A percentile compares a stretch with the other conserved stretches of the same genome.
Conservation (phyloP, 495 filamentous ascomycete genomes). For the Astrocystis sublimbata region DNA sequence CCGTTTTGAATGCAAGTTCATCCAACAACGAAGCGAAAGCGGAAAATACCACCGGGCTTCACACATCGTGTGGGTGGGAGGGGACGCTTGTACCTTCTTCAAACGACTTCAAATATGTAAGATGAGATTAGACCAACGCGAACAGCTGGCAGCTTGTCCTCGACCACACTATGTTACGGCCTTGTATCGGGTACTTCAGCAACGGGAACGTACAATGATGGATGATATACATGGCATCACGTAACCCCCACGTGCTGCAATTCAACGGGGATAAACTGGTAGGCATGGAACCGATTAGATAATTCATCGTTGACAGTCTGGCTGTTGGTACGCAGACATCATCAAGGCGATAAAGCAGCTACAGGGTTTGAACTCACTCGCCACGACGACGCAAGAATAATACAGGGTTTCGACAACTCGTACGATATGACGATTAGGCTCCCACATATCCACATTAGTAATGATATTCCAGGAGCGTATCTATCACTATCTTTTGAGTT, state of each 20-base stretch:
- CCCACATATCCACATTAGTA: constrained; percentile 11
- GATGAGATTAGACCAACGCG: constrained; percentile 10
- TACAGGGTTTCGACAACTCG: neutral
- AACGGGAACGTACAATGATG: neutral
- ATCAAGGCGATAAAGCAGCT: neutral
- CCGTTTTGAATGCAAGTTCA: neutral
- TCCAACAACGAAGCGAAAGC: neutral
- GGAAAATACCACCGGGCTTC: neutral
- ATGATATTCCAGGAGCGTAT: neutral
- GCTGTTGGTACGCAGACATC: neutral
- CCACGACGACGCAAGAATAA: neutral
- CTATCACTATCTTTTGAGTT: neutral
- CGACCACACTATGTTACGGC: constrained; percentile 1
- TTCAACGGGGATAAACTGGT: neutral
- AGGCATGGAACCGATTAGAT: neutral
- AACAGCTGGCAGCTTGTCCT: neutral
- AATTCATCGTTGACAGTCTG: neutral
- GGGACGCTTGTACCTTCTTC: constrained; percentile 14
- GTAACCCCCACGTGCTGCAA: constrained; percentile 5
- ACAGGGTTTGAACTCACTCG: neutral
- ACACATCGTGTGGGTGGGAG: neutral
- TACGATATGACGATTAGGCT: neutral
- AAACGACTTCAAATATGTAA: constrained; percentile 8
- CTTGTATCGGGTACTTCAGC: constrained; percentile 10
- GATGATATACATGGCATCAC: neutral